A percentile compares a stretch with the other conserved stretches of the same genome.
Conservation (phyloP, 345 rosid genomes). For the Salix caprea region DNA sequence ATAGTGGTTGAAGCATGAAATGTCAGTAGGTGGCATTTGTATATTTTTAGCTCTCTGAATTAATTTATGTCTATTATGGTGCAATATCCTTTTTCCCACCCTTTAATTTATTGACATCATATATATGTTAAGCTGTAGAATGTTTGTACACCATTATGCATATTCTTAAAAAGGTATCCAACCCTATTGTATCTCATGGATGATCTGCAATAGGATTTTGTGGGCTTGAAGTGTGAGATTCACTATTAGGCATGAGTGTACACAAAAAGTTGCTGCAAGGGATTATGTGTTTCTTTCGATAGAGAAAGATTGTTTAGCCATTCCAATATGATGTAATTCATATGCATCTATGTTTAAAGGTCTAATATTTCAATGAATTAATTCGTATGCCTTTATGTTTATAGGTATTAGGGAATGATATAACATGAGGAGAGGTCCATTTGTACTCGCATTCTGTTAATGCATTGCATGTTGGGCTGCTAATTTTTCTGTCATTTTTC, state of each 20-base stretch:
- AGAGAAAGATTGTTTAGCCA: background rate
- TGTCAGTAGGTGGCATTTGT: background rate
- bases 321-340: background rate
- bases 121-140: background rate
- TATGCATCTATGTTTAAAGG: background rate
- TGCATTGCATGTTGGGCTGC: background rate
- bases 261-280: background rate
- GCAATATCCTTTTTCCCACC: background rate
- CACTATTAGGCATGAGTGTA: background rate
- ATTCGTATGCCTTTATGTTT: background rate
- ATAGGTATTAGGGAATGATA: background rate
- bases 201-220: background rate
- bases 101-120: background rate
- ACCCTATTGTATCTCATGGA: background rate
- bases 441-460: background rate
- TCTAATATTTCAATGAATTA: background rate
- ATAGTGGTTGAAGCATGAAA: background rate
- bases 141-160: background rate
- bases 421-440: background rate
- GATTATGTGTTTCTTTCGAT: background rate
- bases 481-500: background rate
- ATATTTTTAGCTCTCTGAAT: background rate
- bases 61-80: background rate
- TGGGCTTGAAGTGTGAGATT: background rate
- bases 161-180: background rate